Percentiles rank a stretch among this genome's conserved stretches.
These are phyloP conservation scores for Chlamydomonas applanata DNA, from an alignment of 139 green algal genomes.

Conservation along the genomic window DNA sequence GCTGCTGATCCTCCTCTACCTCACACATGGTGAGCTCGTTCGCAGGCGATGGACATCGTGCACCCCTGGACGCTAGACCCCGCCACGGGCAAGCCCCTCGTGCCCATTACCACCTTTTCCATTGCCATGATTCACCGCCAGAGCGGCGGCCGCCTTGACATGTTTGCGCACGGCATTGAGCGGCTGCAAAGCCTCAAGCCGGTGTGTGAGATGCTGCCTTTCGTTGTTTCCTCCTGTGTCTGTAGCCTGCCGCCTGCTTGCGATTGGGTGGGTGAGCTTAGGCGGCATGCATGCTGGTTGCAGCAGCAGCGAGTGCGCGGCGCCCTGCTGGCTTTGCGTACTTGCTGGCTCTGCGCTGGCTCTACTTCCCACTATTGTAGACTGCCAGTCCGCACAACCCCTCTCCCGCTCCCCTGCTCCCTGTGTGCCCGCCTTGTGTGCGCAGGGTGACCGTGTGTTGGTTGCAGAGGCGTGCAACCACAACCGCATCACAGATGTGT, in stretches of 20 bases:
- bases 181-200: conserved; percentile 28
- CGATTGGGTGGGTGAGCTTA: too few species aligned
- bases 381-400: neutral
- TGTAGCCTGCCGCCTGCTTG: too few species aligned
- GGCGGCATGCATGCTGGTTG: too few species aligned
- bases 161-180: conserved; percentile 51
- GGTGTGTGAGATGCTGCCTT: neutral
- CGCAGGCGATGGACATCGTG: conserved; percentile 63
- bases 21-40: too few species aligned
- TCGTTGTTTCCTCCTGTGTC: too few species aligned
- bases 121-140: conserved; percentile 61
- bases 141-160: conserved; percentile 44
- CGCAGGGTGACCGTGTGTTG: conserved; percentile 40
- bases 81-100: conserved; percentile 27
- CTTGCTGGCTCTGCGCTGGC: too few species aligned
- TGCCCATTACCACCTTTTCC: conserved; percentile 68
- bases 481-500: conserved; percentile 67
- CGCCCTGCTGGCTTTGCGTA: neutral
- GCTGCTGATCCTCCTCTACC: too few species aligned
- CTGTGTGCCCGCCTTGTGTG: neutral
- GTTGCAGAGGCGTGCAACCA: conserved; percentile 72
- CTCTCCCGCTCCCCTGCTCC: neutral
- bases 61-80: conserved; percentile 61
- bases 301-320: too few species aligned
- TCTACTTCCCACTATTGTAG: neutral